Conservation (phyloP, 306 rosid genomes). For the Geum urbanum region DNA sequence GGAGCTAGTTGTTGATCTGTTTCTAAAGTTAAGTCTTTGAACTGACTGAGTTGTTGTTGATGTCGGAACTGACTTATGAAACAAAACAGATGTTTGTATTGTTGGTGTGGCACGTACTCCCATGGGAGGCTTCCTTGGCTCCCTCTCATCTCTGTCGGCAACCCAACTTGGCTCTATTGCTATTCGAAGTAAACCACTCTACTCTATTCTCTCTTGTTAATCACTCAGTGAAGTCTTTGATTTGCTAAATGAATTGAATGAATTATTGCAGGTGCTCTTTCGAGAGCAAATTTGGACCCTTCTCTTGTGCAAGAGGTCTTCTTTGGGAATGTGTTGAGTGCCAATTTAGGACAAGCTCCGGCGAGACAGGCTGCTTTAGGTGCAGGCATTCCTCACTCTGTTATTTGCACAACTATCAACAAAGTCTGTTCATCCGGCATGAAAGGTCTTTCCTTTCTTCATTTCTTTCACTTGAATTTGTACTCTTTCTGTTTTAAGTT, state of each 20-base stretch:
- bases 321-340: slow-evolving; percentile 88
- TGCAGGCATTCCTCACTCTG: slow-evolving; percentile 80
- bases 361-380: slow-evolving; percentile 93
- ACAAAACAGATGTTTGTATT: slow-evolving; percentile 68
- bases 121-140: slow-evolving; percentile 74
- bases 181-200: slow-evolving; percentile 41
- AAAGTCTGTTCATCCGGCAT: slow-evolving; percentile 90
- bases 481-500: too few relatives aligned
- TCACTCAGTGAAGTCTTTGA: not conserved
- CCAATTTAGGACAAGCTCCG: slow-evolving; percentile 96
- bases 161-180: slow-evolving; percentile 75
- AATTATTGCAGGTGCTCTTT: slow-evolving; percentile 59
- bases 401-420: slow-evolving; percentile 82
- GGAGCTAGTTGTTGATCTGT: not conserved
- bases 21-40: not conserved
- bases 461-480: not conserved
- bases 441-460: slow-evolving; percentile 49
- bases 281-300: slow-evolving; percentile 75
- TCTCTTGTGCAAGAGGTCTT: slow-evolving; percentile 90
- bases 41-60: not conserved
- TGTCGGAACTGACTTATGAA: not conserved
- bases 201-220: not conserved
- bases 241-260: slow-evolving; percentile 3
- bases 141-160: slow-evolving; percentile 81
- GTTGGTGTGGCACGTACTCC: slow-evolving; percentile 95